Evolutionary conservation across 768 basidiomycete genomes (phyloP), one percentile per base, ranked within the genome.

Genomic region (Lactarius akahatsu): DNA sequence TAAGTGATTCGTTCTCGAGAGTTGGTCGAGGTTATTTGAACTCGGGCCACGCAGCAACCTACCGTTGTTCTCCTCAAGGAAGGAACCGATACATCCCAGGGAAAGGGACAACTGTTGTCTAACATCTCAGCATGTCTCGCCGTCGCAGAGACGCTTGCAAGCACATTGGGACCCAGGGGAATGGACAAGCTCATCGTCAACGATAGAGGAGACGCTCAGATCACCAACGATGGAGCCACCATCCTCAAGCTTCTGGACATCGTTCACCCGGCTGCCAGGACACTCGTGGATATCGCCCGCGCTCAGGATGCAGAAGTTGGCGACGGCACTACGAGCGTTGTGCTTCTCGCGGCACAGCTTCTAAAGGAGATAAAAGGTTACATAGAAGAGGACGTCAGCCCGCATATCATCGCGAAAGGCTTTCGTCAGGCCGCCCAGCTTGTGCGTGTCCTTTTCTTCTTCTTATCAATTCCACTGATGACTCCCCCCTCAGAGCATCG

Each of bases 201-300:
- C 67, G 90, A 92, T 66, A 86, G 95, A 64, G 96, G 97, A 59
- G 91, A 96, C 67, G 94, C 97, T 10, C 96, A 97, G 80, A 99
- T 99, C 75, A 98, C 97, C 26, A 99, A 99, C 78, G 97, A 99
- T 85, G 97, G 97, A 65, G 97, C 97, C 41, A 99, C 97, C 67
- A 97, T 99, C 75, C 83, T 99, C 74, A 96, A 97, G 78, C 83
- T 99, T 67, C 85, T 99, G 68, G 97, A 99, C 70, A 96, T 99
- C 75, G 90, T 99, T 1, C 97, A 99, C 77, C 97, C 97, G 57
- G 96, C 97, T 63, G 97, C 97, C 26, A 86, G 93, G 74, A 96
- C 95, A n/a, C 82, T 99, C 65, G 97, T 98, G 57, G 97, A 99
- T 73, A 98, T 98, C 74, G 97, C 95, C 52, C 87, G 97, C 38